Evolutionary conservation across 2,329 filamentous ascomycete genomes (phyloP).

Genomic region (Pyrenophora graminea): DNA sequence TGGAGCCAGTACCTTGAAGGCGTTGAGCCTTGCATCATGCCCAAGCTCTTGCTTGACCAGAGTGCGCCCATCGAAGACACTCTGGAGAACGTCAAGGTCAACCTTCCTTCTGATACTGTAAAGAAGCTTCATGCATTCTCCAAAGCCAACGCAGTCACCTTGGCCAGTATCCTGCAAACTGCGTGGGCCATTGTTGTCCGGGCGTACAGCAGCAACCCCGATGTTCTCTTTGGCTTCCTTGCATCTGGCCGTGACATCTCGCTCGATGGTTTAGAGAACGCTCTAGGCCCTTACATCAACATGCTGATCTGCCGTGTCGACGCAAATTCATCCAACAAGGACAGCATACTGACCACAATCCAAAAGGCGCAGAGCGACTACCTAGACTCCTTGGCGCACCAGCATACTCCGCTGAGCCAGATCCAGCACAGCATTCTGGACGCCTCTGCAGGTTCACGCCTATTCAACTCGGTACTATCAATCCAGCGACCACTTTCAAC

Average conservation of each 20-base stretch:
- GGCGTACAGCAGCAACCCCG: constrained; percentile 13
- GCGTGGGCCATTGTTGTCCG: constrained; percentile 30
- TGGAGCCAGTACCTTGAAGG: constrained; percentile 48
- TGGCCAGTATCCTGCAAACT: constrained; percentile 22
- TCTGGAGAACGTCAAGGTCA: background rate
- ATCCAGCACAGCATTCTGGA: background rate
- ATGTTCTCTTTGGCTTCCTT: constrained; percentile 31
- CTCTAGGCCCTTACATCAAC: constrained; percentile 23
- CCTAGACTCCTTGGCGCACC: constrained; percentile 17
- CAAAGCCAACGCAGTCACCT: background rate
- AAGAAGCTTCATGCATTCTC: background rate
- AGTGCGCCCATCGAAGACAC: background rate
- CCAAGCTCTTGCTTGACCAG: background rate
- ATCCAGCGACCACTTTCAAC: background rate
- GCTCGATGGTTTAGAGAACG: constrained; percentile 15
- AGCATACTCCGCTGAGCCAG: background rate
- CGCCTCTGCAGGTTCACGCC: background rate
- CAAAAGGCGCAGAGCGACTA: background rate
- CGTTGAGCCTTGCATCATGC: constrained; percentile 48
- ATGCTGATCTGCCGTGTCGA: constrained; percentile 1
- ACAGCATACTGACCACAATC: background rate
- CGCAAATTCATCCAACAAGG: constrained; percentile 18
- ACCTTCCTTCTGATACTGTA: background rate
- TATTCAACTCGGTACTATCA: constrained; percentile 4
- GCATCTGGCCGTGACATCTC: constrained; percentile 27